Conservation (phyloP, 257 asterid genomes). For the Rubia yunnanensis region DNA sequence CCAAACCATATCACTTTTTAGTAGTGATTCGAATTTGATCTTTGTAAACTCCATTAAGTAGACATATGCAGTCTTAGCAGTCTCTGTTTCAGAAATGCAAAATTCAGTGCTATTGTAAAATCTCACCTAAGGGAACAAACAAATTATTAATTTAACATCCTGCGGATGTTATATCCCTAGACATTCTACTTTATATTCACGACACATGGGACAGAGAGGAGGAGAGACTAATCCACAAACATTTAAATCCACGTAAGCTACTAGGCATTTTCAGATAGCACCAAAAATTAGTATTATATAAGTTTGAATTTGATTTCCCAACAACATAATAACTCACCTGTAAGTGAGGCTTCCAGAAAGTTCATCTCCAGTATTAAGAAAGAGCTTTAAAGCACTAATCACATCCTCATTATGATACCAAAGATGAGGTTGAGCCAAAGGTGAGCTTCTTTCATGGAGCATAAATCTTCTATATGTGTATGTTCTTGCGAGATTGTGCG, state of each 20-base stretch:
- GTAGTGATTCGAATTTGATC: neutral
- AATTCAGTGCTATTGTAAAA: neutral
- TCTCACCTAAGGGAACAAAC: neutral
- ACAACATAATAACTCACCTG: slow-evolving; percentile 32
- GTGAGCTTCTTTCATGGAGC: slow-evolving; percentile 43
- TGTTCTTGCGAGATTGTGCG: slow-evolving; percentile 27
- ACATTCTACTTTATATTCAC: neutral
- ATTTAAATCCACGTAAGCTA: neutral
- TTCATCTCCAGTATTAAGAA: slow-evolving; percentile 75
- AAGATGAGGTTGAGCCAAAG: slow-evolving; percentile 65
- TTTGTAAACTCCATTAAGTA: neutral
- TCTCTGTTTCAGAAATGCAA: neutral
- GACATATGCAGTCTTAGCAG: neutral
- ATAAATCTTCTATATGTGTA: slow-evolving; percentile 47
- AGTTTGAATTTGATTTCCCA: neutral
- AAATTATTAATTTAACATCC: neutral
- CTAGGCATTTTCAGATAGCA: neutral
- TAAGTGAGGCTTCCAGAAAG: slow-evolving; percentile 73
- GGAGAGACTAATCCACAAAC: neutral
- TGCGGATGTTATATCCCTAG: neutral
- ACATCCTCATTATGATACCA: slow-evolving; percentile 70
- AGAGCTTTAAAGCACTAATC: slow-evolving; percentile 58
- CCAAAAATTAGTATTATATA: neutral
- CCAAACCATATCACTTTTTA: slow-evolving; percentile 12
- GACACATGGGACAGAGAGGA: neutral